phyloP scores from a whole-genome alignment of 2,329 filamentous ascomycete genomes.

The Pestalotiopsis sp. region DNA sequence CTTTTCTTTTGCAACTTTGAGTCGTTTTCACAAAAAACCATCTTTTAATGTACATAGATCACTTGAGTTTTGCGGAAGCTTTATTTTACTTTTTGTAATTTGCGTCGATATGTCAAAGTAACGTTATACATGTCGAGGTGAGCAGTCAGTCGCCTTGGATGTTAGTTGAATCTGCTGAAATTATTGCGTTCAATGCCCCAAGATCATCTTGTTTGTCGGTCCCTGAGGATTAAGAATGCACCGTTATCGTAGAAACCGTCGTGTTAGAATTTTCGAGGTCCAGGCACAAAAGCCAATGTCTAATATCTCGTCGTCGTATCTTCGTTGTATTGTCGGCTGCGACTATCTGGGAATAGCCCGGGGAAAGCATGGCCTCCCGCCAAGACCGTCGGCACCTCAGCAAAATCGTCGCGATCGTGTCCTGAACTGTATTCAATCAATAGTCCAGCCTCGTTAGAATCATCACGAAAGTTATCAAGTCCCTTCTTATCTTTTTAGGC shows the following conservation, averaged over 20 bases:
- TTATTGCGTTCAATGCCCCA: neutral
- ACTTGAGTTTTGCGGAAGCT: neutral
- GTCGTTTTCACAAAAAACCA: neutral
- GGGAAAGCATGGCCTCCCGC: neutral
- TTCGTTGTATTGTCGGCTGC: neutral
- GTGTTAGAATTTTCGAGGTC: neutral
- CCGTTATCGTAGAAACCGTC: neutral
- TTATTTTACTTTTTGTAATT: no score
- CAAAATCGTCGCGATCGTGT: neutral
- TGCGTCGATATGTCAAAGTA: no score
- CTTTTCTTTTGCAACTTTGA: neutral
- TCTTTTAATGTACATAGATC: neutral
- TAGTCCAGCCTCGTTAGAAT: neutral
- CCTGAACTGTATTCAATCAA: neutral
- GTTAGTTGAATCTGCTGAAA: no score
- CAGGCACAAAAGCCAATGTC: neutral
- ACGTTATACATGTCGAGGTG: no score
- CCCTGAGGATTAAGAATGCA: neutral
- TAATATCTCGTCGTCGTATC: neutral
- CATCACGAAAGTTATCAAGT: neutral
- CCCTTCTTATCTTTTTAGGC: neutral
- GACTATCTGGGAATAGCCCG: neutral
- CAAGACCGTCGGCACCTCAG: neutral
- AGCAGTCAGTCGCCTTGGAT: no score
- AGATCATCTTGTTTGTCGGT: neutral